These are phyloP conservation scores for Cladosporium sp. DNA, from an alignment of 2,329 filamentous ascomycete species.

Conservation along the genomic window DNA sequence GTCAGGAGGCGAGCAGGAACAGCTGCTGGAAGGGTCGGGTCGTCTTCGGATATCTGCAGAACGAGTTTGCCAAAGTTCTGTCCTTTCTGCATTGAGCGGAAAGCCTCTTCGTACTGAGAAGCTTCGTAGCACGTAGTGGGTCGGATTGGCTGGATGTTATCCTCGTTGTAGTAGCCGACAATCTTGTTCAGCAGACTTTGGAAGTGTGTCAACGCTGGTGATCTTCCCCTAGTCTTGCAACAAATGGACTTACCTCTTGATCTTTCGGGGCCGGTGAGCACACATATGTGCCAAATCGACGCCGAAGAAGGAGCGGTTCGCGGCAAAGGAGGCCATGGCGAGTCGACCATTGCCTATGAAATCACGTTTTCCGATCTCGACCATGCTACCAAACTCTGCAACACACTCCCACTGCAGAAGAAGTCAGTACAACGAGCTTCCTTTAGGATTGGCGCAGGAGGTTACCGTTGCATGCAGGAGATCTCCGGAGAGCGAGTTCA, in stretches of 20 bases:
- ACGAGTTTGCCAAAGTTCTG: conserved; percentile 28
- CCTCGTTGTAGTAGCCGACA: neutral
- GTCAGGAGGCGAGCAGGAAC: neutral
- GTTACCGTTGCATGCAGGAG: conserved; percentile 10
- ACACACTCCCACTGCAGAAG: conserved; percentile 22
- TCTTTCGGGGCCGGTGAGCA: too few relatives aligned
- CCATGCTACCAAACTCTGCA: conserved; percentile 32
- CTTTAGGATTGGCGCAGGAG: too few relatives aligned
- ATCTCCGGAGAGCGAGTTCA: conserved; percentile 22
- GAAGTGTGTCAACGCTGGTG: too few relatives aligned
- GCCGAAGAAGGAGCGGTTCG: conserved; percentile 19
- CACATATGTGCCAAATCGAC: conserved; percentile 19
- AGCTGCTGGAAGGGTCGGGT: neutral
- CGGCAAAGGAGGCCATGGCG: conserved; percentile 22
- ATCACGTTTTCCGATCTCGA: conserved; percentile 29
- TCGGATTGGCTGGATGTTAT: neutral
- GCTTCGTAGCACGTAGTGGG: neutral
- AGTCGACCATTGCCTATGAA: conserved; percentile 19
- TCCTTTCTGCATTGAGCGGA: conserved; percentile 24
- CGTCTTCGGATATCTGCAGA: conserved; percentile 2
- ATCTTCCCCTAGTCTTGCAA: too few relatives aligned
- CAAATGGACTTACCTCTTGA: too few relatives aligned
- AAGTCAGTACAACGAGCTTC: too few relatives aligned
- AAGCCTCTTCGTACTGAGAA: conserved; percentile 14
- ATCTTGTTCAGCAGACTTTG: neutral